phyloP scores from a whole-genome alignment of 2,329 filamentous ascomycete species.

The Teratosphaeria destructans region DNA sequence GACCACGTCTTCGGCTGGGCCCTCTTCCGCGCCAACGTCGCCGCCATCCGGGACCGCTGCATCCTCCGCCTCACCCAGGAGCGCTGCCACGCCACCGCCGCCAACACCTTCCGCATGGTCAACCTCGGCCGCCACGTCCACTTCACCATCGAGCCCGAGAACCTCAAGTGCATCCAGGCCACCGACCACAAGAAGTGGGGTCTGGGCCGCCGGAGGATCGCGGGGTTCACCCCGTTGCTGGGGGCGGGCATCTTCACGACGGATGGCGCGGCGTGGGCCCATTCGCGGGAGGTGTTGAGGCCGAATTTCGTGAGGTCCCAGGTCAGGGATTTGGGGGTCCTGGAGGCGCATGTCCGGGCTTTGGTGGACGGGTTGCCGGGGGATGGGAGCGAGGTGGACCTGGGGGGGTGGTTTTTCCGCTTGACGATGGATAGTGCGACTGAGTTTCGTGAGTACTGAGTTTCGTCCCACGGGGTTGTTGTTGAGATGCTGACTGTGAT shows the following conservation, averaged over 20 bases:
- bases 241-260: conserved; percentile 37
- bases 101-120: conserved; percentile 30
- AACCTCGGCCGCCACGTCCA: conserved; percentile 25
- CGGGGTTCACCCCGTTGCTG: conserved; percentile 30
- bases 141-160: conserved; percentile 37
- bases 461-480: not conserved
- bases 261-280: conserved; percentile 31
- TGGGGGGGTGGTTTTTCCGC: conserved; percentile 54
- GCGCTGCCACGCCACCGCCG: conserved; percentile 24
- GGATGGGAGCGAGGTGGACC: conserved; percentile 43
- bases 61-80: conserved; percentile 27
- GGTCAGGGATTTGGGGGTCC: conserved; percentile 44
- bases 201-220: conserved; percentile 23
- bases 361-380: conserved; percentile 50
- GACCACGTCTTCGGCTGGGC: conserved; percentile 48
- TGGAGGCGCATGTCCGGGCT: conserved; percentile 49
- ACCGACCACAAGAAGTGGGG: conserved; percentile 39
- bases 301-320: conserved; percentile 45
- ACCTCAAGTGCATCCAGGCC: conserved; percentile 37
- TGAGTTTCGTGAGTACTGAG: conserved; percentile 37
- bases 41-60: conserved; percentile 27
- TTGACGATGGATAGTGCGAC: conserved; percentile 58
- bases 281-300: conserved; percentile 37
- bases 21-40: conserved; percentile 32
- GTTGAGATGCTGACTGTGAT: not conserved